Conservation (phyloP, 2,329 filamentous ascomycete species). For the Pseudophaeomoniella oleicola region DNA sequence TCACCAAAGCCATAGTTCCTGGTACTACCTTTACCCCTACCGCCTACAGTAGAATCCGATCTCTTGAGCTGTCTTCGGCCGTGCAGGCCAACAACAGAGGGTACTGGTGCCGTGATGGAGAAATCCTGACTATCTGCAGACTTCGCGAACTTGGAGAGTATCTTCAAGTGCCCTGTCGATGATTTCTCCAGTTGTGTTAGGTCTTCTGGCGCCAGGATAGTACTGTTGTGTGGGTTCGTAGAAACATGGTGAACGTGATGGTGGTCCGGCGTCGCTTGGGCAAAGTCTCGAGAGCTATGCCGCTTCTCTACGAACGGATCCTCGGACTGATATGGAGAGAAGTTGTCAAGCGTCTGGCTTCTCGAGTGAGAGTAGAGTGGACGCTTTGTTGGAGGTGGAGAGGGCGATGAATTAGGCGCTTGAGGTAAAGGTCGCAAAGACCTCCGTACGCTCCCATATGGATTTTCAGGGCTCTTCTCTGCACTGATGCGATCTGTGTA, state of each 20-base stretch:
- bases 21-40: conserved; percentile 34
- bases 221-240: conserved; percentile 19
- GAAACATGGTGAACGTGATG: conserved; percentile 16
- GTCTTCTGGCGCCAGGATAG: conserved; percentile 54
- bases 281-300: conserved; percentile 30
- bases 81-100: conserved; percentile 77
- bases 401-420: conserved; percentile 37
- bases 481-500: conserved; percentile 28
- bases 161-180: conserved; percentile 76
- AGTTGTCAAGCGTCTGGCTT: conserved; percentile 51
- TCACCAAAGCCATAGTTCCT: conserved; percentile 59
- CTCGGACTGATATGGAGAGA: conserved; percentile 37
- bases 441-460: conserved; percentile 59
- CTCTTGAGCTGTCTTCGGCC: conserved; percentile 73
- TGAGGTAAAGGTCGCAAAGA: conserved; percentile 64
- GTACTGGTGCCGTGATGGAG: conserved; percentile 57
- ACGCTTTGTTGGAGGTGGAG: conserved; percentile 22
- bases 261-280: conserved; percentile 21
- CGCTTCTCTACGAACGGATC: conserved; percentile 21
- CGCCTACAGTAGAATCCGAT: conserved; percentile 37
- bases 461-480: conserved; percentile 40
- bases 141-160: conserved; percentile 69
- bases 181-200: conserved; percentile 74
- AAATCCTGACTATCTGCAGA: conserved; percentile 66
- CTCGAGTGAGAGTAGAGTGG: conserved; percentile 29